These are phyloP conservation scores for Xylariaceae sp. DNA, from an alignment of 2,329 filamentous ascomycete genomes.

Conservation along the genomic window DNA sequence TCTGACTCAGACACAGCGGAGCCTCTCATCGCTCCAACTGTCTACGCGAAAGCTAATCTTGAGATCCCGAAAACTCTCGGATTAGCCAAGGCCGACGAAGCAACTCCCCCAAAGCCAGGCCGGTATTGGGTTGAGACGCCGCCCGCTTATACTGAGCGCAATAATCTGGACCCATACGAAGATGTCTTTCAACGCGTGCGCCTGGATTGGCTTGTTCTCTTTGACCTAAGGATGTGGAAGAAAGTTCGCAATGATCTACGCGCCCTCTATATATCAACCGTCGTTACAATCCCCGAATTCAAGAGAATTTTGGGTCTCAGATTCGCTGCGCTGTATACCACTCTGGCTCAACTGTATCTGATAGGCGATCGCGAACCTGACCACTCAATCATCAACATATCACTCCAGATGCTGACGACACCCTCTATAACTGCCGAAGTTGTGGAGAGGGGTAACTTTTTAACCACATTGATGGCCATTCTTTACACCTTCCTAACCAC, in stretches of 20 bases:
- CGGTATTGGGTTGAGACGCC: slow-evolving; percentile 86
- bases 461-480: slow-evolving; percentile 93
- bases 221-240: slow-evolving; percentile 95
- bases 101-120: slow-evolving; percentile 58
- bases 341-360: slow-evolving; percentile 87
- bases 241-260: slow-evolving; percentile 85
- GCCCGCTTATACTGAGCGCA: slow-evolving; percentile 59
- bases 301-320: slow-evolving; percentile 88
- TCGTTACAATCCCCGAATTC: slow-evolving; percentile 93
- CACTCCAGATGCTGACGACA: slow-evolving; percentile 92
- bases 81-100: slow-evolving; percentile 36
- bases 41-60: slow-evolving; percentile 61
- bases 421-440: slow-evolving; percentile 96
- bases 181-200: slow-evolving; percentile 86
- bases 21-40: slow-evolving; percentile 57
- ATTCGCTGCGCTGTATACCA: slow-evolving; percentile 94
- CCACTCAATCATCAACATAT: slow-evolving; percentile 97
- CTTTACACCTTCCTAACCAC: slow-evolving; percentile 96
- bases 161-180: slow-evolving; percentile 68
- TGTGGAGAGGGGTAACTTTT: slow-evolving; percentile 89
- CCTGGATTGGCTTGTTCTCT: slow-evolving; percentile 90
- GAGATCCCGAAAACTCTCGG: slow-evolving; percentile 81
- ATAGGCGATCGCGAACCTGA: slow-evolving; percentile 96
- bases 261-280: slow-evolving; percentile 91
- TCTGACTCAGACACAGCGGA: slow-evolving; percentile 71